phyloP scores from a whole-genome alignment of 768 basidiomycete genomes.

The Termitomyces bulborhizus region DNA sequence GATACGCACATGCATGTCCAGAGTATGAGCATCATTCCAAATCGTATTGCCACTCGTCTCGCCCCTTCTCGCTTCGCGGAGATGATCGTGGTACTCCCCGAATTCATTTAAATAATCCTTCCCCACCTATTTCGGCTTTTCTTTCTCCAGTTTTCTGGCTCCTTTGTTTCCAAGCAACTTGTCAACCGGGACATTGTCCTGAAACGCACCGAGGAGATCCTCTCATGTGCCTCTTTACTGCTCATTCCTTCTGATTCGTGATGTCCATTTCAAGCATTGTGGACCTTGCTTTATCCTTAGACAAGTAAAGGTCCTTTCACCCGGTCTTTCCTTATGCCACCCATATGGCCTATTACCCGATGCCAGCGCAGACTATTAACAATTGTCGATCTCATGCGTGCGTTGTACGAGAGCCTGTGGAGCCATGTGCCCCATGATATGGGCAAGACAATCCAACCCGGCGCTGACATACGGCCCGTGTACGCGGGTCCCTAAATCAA shows the following conservation, averaged over 20 bases:
- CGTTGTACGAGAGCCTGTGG: background rate
- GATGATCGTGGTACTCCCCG: slow-evolving; percentile 30
- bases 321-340: too few relatives aligned
- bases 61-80: slow-evolving; percentile 19
- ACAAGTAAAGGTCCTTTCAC: background rate
- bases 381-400: background rate
- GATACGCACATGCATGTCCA: slow-evolving; percentile 12
- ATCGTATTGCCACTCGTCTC: slow-evolving; percentile 11
- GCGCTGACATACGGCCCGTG: background rate
- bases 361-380: background rate
- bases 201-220: slow-evolving; percentile 5
- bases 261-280: slow-evolving; percentile 7
- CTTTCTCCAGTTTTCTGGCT: background rate
- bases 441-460: slow-evolving; percentile 4
- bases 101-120: slow-evolving; percentile 9
- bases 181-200: slow-evolving; percentile 11
- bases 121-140: slow-evolving; percentile 13
- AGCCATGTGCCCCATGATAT: slow-evolving; percentile 8
- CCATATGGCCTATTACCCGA: background rate
- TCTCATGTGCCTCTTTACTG: slow-evolving; percentile 2
- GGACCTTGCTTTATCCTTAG: slow-evolving; percentile 5
- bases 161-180: slow-evolving; percentile 10
- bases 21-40: slow-evolving; percentile 11
- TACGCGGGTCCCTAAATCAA: slow-evolving; percentile 10
- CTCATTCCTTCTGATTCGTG: too few relatives aligned